Base-by-base conservation (phyloP, 306 rosid species). In the Quercus berberidifolia region DNA sequence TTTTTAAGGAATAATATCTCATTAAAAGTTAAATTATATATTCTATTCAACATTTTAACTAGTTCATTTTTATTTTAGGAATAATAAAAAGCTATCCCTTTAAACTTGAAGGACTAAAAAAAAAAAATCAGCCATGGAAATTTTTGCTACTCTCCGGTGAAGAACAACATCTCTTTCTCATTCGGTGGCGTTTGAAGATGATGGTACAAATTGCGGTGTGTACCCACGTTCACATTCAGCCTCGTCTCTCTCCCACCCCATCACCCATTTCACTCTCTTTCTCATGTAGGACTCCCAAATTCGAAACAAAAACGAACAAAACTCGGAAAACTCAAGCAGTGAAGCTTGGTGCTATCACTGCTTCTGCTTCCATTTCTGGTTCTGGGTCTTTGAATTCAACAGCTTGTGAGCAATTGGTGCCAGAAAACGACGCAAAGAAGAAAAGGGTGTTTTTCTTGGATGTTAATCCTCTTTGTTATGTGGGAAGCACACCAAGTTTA, bases 381-480 rank as follows among this genome's bases (percentile, higher is more conserved):
- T 41, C 46, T 49, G 17, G 17, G 79, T 30, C 73, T 52, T 69
- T 85, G 18, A 25, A 79, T 71, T 86, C 76, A 80, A 71, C 84
- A 67, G 62, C 26, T 75, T 83, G 81, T 52, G 87, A 81, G 80
- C 84, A 82, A 74, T 58, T 69, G 51, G 49, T 41, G 20, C 38
- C 71, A 1, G 74, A 74, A 58, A 43, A 72, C 18, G 74, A 75
- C 2, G 75, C 76, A 18, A 90, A 85, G 75, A 65, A 63, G 80
- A 87, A 82, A 75, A 84, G 94, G 85, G 92, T 90, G 12, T 94
- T 92, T 82, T 91, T 94, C 56, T 85, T 94, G 62, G 99, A 94
- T 55, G 99, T 94, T 3, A 92, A 89, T 82, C 96, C 97, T 19
- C 86, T 94, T 8, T 92, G 97, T 55, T 92, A 92, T 33, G 86